Evolutionary conservation across 495 filamentous ascomycete genomes (phyloP), one percentile per base, ranked within the genome.

Genomic region (Bacidia gigantensis): DNA sequence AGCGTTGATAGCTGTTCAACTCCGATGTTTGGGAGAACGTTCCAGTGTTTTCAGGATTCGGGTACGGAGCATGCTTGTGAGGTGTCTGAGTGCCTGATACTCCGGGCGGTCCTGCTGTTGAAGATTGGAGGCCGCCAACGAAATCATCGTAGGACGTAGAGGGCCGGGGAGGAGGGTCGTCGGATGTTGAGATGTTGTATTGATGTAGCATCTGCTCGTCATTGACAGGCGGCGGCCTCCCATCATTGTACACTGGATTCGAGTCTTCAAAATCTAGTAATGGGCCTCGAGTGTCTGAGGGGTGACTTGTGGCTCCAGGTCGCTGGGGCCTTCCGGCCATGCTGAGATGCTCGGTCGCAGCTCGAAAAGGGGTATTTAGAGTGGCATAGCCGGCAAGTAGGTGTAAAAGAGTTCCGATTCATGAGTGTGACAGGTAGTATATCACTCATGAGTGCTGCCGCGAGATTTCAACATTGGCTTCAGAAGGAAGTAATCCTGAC

Each of bases 101-200:
- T 46, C 76, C 76, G 49, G 73, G 70, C 56, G 76, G 60, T 54
- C 67, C 67, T 66, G 76, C 62, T 50, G 72, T 66, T 2, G 47
- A 50, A 26, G 72, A 60, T 25, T 72, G 61, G 53, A 72, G 63
- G 32, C 67, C 78, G 46, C 92, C 93, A 53, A 98, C 81, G 61
- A 97, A 98, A 49, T 89, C 81, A 72, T 97, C 92, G 65, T 96
- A 95, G 26, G 90, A 95, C 45, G 89, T 75, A 20, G 89, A 96
- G 43, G 87, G 85, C 51, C 92, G 84, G 51, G 80, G 65, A 55
- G 78, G 75, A 29, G 72, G 70, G 50, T 68, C 65, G 49, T 84
- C 77, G 54, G 75, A 73, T 56, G 83, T 77, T 60, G 86, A 70
- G 60, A 78, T 76, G 58, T 81, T 73, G 67, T 83, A 87, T 25